These are phyloP conservation scores for Lentinus brumalis DNA, from an alignment of 768 basidiomycete species.

Conservation along the genomic window DNA sequence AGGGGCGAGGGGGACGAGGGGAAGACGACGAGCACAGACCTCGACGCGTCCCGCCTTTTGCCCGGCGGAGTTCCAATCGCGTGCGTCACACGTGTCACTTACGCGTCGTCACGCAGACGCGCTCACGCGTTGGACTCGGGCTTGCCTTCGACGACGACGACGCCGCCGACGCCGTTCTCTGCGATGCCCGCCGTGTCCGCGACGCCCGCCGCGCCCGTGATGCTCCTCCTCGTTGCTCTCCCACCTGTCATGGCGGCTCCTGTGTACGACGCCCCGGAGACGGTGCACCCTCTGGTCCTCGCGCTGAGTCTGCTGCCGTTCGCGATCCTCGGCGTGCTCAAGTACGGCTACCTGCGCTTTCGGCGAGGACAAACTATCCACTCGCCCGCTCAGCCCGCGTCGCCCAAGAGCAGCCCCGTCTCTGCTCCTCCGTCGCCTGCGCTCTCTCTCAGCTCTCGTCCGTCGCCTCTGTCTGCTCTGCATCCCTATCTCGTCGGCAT, in stretches of 20 bases:
- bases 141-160: too few relatives aligned
- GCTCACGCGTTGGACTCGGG: too few relatives aligned
- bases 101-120: neutral
- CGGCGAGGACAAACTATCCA: constrained; percentile 25
- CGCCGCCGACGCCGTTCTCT: too few relatives aligned
- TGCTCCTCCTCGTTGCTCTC: neutral
- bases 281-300: constrained; percentile 7
- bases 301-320: constrained; percentile 24
- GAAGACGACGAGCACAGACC: constrained; percentile 7
- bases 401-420: neutral
- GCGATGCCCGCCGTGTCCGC: too few relatives aligned
- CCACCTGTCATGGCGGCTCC: neutral
- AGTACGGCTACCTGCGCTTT: constrained; percentile 25
- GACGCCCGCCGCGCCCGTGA: too few relatives aligned
- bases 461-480: neutral
- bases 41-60: constrained; percentile 29
- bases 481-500: constrained; percentile 28
- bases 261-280: neutral
- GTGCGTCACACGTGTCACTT: neutral
- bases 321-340: constrained; percentile 22
- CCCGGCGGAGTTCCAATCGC: neutral
- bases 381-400: neutral
- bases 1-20: constrained; percentile 15
- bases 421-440: neutral
- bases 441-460: neutral